These are phyloP conservation scores for Cordyceps pruinosa DNA, from an alignment of 2,329 filamentous ascomycete genomes.

Conservation along the genomic window DNA sequence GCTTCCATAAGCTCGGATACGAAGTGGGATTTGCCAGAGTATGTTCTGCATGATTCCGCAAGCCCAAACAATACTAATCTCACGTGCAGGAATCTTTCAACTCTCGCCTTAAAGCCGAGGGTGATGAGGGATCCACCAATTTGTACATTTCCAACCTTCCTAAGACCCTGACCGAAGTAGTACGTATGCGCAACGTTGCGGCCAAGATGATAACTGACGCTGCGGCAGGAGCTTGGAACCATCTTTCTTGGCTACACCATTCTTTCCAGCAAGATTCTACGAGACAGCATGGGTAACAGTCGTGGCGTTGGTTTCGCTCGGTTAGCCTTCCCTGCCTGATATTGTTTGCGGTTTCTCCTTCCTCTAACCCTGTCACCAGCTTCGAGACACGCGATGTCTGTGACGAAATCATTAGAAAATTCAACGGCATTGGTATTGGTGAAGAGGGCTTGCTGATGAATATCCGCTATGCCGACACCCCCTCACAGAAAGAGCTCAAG, in stretches of 20 bases:
- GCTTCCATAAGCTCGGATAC: conserved; percentile 89
- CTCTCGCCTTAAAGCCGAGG: conserved; percentile 91
- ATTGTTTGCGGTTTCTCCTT: not conserved
- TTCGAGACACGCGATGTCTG: conserved; percentile 87
- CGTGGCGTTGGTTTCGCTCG: conserved; percentile 96
- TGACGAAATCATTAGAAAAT: conserved; percentile 80
- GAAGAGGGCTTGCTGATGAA: conserved; percentile 79
- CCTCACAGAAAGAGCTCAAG: conserved; percentile 94
- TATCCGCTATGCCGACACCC: conserved; percentile 94
- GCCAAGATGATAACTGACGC: conserved; percentile 13
- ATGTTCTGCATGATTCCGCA: conserved; percentile 25
- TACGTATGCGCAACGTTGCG: conserved; percentile 28
- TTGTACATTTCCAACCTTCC: conserved; percentile 97
- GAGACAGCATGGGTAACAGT: conserved; percentile 84
- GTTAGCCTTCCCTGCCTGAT: conserved; percentile 42
- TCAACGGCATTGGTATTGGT: conserved; percentile 71
- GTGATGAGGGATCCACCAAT: conserved; percentile 85
- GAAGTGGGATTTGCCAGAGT: conserved; percentile 96
- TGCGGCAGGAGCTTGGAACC: conserved; percentile 59
- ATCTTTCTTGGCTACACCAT: conserved; percentile 78
- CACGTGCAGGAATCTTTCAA: conserved; percentile 83
- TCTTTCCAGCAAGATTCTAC: conserved; percentile 89
- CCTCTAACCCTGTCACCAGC: conserved; percentile 40
- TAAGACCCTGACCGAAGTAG: conserved; percentile 83
- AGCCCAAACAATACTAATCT: conserved; percentile 15